Conservation (phyloP, 2,329 filamentous ascomycete genomes). For the Ophiostoma piceae region DNA sequence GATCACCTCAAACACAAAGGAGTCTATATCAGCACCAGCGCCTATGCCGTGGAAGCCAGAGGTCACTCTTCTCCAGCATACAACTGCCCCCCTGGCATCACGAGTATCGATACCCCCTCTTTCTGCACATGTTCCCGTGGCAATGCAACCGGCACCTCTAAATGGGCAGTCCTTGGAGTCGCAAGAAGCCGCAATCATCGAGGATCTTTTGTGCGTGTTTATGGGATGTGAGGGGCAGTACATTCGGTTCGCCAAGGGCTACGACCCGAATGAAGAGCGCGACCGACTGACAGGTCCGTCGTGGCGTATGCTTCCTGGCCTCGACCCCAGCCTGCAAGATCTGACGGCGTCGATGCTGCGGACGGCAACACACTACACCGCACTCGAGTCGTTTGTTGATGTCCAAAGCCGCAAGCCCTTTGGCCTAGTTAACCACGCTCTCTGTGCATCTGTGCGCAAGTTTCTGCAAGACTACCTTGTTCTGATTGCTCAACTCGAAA, state of each 20-base stretch:
- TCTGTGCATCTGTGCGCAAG: slow-evolving; percentile 91
- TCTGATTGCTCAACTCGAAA: slow-evolving; percentile 87
- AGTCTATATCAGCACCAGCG: slow-evolving; percentile 23
- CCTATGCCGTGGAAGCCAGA: slow-evolving; percentile 67
- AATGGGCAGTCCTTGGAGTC: slow-evolving; percentile 67
- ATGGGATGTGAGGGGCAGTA: slow-evolving; percentile 99
- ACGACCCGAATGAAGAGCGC: slow-evolving; percentile 79
- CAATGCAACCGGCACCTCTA: slow-evolving; percentile 63
- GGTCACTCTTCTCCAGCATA: slow-evolving; percentile 64
- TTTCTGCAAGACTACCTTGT: slow-evolving; percentile 89
- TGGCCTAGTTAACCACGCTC: slow-evolving; percentile 87
- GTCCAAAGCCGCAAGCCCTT: slow-evolving; percentile 90
- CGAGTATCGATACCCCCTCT: slow-evolving; percentile 56
- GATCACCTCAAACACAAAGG: slow-evolving; percentile 3
- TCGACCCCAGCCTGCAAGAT: slow-evolving; percentile 88
- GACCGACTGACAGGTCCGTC: slow-evolving; percentile 77
- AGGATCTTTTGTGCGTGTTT: slow-evolving; percentile 88
- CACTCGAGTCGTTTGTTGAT: slow-evolving; percentile 87
- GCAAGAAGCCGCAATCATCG: slow-evolving; percentile 81
- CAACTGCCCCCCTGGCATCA: slow-evolving; percentile 65
- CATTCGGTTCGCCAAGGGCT: slow-evolving; percentile 76
- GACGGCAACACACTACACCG: slow-evolving; percentile 89
- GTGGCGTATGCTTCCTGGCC: slow-evolving; percentile 72
- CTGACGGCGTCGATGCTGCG: slow-evolving; percentile 83
- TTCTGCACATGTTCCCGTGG: slow-evolving; percentile 65